Conservation (phyloP, 352 stramenopile genomes). For the Pythium phragmitis region DNA sequence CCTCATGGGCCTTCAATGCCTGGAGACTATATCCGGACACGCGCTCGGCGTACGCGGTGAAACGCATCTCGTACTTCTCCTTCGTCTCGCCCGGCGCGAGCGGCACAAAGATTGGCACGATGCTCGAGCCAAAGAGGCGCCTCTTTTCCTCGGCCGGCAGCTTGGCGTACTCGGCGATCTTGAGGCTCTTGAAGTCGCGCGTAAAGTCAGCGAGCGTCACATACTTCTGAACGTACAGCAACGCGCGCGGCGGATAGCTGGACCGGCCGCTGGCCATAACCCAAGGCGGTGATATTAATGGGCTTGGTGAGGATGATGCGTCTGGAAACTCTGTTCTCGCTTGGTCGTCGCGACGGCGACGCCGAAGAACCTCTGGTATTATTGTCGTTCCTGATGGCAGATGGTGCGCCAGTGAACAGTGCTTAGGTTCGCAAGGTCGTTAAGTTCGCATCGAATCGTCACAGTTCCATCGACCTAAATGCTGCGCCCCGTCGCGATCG, state of each 20-base stretch:
- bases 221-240: conserved; percentile 14
- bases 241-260: conserved; percentile 4
- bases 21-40: not conserved
- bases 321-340: not conserved
- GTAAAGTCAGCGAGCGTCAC: conserved; percentile 20
- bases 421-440: not conserved
- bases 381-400: not conserved
- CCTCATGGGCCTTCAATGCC: not conserved
- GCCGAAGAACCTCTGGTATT: too few species aligned
- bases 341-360: not conserved
- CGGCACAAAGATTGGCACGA: conserved; percentile 23
- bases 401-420: not conserved
- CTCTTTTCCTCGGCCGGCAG: conserved; percentile 8
- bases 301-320: not conserved
- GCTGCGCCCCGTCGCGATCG: conserved; percentile 2
- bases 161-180: conserved; percentile 1
- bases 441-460: not conserved
- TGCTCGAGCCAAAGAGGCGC: conserved; percentile 4
- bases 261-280: not conserved
- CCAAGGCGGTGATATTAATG: not conserved
- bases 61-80: conserved; percentile 20
- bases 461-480: not conserved
- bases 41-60: conserved; percentile 18
- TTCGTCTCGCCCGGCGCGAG: conserved; percentile 13
- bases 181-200: not conserved